A percentile compares a stretch with the other conserved stretches of the same genome.
Evolutionary conservation across 75 land plant species (phyloP).

Genomic region (Isoetes taiwanensis): DNA sequence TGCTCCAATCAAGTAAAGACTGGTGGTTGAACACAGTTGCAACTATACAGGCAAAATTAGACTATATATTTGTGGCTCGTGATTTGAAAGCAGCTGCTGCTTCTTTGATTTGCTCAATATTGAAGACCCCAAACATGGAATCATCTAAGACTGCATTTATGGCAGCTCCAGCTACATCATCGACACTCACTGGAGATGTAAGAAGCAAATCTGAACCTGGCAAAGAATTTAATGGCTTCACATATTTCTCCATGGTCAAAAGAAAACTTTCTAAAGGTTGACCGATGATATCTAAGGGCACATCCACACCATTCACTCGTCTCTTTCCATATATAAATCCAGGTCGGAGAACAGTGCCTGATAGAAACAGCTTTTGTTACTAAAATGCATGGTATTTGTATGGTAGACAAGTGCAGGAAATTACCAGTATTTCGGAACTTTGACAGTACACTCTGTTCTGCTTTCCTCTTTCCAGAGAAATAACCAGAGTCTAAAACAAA

Average conservation of each 20-base stretch:
- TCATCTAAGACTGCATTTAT: slow-evolving; percentile 60
- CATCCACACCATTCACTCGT: slow-evolving; percentile 62
- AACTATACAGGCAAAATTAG: too few species aligned
- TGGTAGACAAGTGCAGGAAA: neutral
- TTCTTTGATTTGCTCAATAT: slow-evolving; percentile 88
- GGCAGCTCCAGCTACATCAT: slow-evolving; percentile 76
- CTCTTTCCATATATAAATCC: slow-evolving; percentile 94
- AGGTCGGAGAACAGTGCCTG: slow-evolving; percentile 84
- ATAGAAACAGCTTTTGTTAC: neutral
- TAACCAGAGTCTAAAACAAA: slow-evolving; percentile 60
- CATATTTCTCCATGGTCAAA: slow-evolving; percentile 41
- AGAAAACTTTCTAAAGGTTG: slow-evolving; percentile 74
- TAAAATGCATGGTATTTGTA: neutral
- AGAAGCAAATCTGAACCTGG: slow-evolving; percentile 91
- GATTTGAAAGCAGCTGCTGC: slow-evolving; percentile 35
- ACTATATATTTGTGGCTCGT: too few species aligned
- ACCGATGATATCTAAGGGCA: slow-evolving; percentile 74
- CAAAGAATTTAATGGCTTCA: slow-evolving; percentile 49
- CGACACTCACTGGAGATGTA: slow-evolving; percentile 83
- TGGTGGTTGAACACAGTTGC: too few species aligned
- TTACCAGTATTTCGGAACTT: slow-evolving; percentile 71
- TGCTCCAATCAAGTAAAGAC: too few species aligned
- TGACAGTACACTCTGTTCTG: slow-evolving; percentile 80
- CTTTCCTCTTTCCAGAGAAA: slow-evolving; percentile 83
- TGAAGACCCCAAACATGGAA: slow-evolving; percentile 64